Evolutionary conservation across 257 asterid genomes (phyloP), one percentile per base, ranked within the genome.

Genomic region (Mentha longifolia): DNA sequence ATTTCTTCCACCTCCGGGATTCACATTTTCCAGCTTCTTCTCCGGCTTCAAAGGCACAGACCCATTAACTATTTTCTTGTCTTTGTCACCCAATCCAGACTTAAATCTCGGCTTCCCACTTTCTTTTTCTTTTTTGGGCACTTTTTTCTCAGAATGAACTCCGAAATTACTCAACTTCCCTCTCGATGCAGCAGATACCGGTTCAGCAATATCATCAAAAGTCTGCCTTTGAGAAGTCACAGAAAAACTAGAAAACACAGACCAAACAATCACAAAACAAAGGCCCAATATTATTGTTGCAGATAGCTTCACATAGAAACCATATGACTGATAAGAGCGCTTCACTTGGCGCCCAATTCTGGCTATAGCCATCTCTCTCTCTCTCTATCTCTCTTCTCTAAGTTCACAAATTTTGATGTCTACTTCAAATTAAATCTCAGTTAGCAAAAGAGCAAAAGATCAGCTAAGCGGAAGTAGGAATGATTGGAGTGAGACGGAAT

Each of bases 321-420:
- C 92, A 79, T 72, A 85, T 69, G 98, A 86, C 65, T 84, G 89
- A 60, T 86, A 88, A 46, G 99, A 86, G 74, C 93, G 89, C 76
- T 82, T 94, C 9, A 91, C 96, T 82, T 91, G 87, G 60, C 92
- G 92, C 78, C 98, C 93, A 67, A 94, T 85, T 81, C 90, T 87
- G 54, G 88, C 82, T 63, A 89, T 77, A 6, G 97, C 89, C 97
- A 90, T 89, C 68, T 50, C 77, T 76, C 31, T 73, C 37, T 58
- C 33, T 37, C 76, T 77, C 59, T 46, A 7, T 13, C 31, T 28
- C 31, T 28, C n/a, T n/a, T n/a, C 77, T 31, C 76, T 28, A 71
- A 78, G 31, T 78, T 66, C 82, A 74, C 63, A 31, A 72, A 25
- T n/a, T n/a, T n/a, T n/a, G n/a, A n/a, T n/a, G 31, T 51, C 28